Evolutionary conservation across 2,329 filamentous ascomycete genomes (phyloP).

Genomic region (Sporothrix dimorphospora): DNA sequence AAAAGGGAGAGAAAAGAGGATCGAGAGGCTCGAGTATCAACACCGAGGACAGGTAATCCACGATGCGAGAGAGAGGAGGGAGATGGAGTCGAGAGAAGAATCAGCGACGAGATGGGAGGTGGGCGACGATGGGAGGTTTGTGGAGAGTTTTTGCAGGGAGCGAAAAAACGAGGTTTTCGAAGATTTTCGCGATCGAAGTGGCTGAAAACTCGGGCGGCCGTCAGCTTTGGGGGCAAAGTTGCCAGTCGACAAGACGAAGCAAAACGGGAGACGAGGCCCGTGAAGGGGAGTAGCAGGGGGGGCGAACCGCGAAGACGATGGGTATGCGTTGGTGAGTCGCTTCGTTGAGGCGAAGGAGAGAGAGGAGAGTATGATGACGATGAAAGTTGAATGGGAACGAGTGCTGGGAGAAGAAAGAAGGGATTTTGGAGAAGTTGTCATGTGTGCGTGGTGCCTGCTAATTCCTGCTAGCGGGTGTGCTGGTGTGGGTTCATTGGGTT

Average conservation of each 20-base stretch:
- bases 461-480: conserved; percentile 19
- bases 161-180: conserved; percentile 25
- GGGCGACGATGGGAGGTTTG: not conserved
- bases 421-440: conserved; percentile 28
- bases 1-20: not conserved
- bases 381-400: conserved; percentile 21
- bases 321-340: conserved; percentile 11
- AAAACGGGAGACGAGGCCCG: conserved; percentile 26
- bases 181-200: conserved; percentile 23
- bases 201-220: conserved; percentile 8
- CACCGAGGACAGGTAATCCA: conserved; percentile 2
- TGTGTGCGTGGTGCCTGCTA: conserved; percentile 29
- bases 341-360: not conserved
- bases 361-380: conserved; percentile 26
- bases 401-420: conserved; percentile 25
- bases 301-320: conserved; percentile 11
- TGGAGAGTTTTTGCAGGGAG: conserved; percentile 1
- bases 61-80: conserved; percentile 9
- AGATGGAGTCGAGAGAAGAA: not conserved
- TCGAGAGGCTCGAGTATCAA: conserved; percentile 13
- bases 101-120: not conserved
- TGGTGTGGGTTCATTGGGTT: not conserved
- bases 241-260: conserved; percentile 25
- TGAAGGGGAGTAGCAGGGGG: conserved; percentile 21
- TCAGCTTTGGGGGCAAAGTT: not conserved